Evolutionary conservation across 768 basidiomycete species (phyloP).

Genomic region (Hypholoma fasciculare): DNA sequence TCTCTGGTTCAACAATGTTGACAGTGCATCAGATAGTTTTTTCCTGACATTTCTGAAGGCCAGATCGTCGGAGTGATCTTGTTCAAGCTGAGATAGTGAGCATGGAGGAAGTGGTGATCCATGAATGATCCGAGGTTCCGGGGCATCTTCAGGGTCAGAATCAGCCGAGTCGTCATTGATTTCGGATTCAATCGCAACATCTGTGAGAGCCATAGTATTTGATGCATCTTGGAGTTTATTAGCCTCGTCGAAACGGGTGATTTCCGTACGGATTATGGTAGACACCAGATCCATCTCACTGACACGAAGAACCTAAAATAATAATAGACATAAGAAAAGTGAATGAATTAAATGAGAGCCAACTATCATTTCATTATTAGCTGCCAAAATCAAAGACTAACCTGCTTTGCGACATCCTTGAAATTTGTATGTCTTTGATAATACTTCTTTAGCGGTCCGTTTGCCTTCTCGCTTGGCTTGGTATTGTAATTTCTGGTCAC

Average conservation of each 20-base stretch:
- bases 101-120: no score
- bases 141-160: no score
- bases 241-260: not conserved
- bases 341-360: not conserved
- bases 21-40: no score
- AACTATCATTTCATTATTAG: no score
- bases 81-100: no score
- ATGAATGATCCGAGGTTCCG: not conserved
- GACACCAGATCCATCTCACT: conserved; percentile 7
- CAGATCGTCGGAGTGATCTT: no score
- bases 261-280: not conserved
- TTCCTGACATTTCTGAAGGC: no score
- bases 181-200: no score
- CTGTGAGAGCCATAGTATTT: no score
- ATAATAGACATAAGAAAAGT: no score
- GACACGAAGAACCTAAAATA: conserved; percentile 1
- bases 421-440: conserved; percentile 30
- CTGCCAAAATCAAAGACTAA: not conserved
- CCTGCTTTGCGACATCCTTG: conserved; percentile 29
- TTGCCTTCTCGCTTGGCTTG: conserved; percentile 28
- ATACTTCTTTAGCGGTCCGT: conserved; percentile 24
- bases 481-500: conserved; percentile 29
- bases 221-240: not conserved
- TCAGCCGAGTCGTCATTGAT: not conserved
- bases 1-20: no score